Base-by-base conservation (phyloP, 768 basidiomycete genomes). In the Symmetrospora coprosmae region DNA sequence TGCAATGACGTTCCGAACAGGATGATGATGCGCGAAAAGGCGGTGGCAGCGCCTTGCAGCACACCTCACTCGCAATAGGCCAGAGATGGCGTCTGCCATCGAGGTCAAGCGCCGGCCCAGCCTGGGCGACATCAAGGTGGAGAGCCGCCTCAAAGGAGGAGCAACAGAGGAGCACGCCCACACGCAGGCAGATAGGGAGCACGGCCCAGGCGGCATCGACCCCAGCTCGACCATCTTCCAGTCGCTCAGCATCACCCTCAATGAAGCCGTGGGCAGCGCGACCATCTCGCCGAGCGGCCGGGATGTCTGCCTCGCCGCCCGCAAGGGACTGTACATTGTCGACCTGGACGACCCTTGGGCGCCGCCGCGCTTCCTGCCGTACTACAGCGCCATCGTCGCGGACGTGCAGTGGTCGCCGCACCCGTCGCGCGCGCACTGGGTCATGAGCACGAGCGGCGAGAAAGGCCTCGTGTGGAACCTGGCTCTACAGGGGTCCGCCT, bases 401-500 rank as follows among this genome's bases (percentile, higher is more conserved):
- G 86, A 90, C 67, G 85, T 89, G 0, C 86, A 87, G 65, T 91
- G 87, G 88, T 89, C 88, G 64, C 88, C 88, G 0, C 88, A 90
- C 67, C 78, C 77, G 2, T 75, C 78, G 33, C 78, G 82, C 14
- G 80, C 82, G 34, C 81, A 89, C 62, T 87, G 87, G 68, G 84
- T 90, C 45, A 83, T 87, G 30, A 86, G 86, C 2, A 89, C 89
- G 0, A 88, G 86, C 2, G 84, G 84, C 48, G 86, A 89, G 74
- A 88, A 88, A 71, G 77, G 88, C 40, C 78, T 99, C 2, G 87
- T 99, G 60, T 99, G 94, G 92, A 94, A 97, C 73, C 75, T 96
- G n/a, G 71, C 80, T 5, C 31, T 61, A 3, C 50, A 61, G 4
- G 50, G 50, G 2, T 40, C 65, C 55, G 81, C 81, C 16, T 84